Evolutionary conservation across 352 stramenopile genomes (phyloP).

Genomic region (Thalassiosira allenii): DNA sequence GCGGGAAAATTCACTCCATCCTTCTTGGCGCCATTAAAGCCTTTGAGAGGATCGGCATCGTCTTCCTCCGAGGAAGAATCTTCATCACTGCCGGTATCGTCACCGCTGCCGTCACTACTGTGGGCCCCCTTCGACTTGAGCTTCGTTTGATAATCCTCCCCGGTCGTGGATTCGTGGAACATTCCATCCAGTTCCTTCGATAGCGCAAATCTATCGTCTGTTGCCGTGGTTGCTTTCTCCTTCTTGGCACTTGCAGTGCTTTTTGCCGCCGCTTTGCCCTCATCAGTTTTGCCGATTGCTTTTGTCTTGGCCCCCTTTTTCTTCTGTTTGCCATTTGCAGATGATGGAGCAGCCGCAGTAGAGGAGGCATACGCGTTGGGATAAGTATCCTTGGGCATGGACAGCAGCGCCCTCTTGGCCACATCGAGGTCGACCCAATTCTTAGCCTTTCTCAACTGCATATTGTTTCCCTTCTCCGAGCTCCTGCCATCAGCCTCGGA

Average conservation of each 20-base stretch:
- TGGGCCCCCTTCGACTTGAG: constrained; percentile 7
- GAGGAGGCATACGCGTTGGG: constrained; percentile 31
- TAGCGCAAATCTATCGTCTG: constrained; percentile 47
- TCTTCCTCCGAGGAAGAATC: constrained; percentile 65
- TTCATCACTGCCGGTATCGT: constrained; percentile 16
- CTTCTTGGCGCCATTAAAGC: background rate
- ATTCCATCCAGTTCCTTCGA: constrained; percentile 53
- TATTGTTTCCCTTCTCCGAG: background rate
- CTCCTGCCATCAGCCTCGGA: background rate
- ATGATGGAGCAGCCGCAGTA: background rate
- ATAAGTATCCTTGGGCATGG: constrained; percentile 50
- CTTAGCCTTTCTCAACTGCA: constrained; percentile 37
- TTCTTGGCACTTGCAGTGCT: constrained; percentile 4
- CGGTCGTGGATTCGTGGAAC: constrained; percentile 55
- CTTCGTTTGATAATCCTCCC: constrained; percentile 47
- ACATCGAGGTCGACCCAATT: constrained; percentile 54
- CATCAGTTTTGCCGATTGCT: background rate
- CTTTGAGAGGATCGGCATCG: constrained; percentile 37
- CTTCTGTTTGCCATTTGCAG: constrained; percentile 6
- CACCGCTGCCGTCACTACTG: constrained; percentile 9
- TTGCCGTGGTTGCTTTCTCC: background rate
- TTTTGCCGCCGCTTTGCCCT: background rate
- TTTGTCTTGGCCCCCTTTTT: constrained; percentile 4
- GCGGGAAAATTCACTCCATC: background rate
- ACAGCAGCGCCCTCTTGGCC: constrained; percentile 53